Conservation (phyloP, 495 filamentous ascomycete species). For the Penicillium maclennaniae region DNA sequence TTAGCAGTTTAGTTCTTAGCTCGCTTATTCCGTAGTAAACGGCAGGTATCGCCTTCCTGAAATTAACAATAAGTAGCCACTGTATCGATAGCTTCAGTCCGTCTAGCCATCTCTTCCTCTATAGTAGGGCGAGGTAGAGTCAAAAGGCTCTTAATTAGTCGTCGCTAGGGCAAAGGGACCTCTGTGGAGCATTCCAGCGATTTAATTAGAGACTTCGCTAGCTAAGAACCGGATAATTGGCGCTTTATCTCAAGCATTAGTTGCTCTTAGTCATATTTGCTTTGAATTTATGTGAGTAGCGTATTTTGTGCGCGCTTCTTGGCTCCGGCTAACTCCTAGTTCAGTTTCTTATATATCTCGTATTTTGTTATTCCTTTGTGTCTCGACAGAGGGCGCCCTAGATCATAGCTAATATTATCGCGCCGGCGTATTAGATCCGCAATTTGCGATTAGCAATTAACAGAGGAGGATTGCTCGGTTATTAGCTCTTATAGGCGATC, state of each 20-base stretch:
- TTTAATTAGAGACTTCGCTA: constrained; percentile 12
- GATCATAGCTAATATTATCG: constrained; percentile 15
- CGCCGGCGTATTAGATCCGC: constrained; percentile 17
- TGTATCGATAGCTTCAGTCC: constrained; percentile 29
- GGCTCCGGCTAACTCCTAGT: constrained; percentile 14
- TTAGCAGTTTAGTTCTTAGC: neutral
- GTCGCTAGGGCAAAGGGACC: constrained; percentile 23
- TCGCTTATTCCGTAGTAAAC: constrained; percentile 4
- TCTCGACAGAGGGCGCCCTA: constrained; percentile 16
- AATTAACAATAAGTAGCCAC: constrained; percentile 31
- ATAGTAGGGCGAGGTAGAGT: constrained; percentile 28
- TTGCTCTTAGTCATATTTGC: constrained; percentile 25
- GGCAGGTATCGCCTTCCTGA: constrained; percentile 22
- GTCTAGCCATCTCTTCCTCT: constrained; percentile 30
- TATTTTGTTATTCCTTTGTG: constrained; percentile 22
- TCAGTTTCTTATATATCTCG: constrained; percentile 22
- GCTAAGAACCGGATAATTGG: constrained; percentile 15
- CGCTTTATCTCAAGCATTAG: constrained; percentile 26
- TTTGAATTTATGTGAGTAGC: constrained; percentile 28
- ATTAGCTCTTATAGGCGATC: constrained; percentile 28
- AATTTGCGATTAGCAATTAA: constrained; percentile 27
- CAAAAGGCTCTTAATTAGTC: constrained; percentile 30
- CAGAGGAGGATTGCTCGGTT: constrained; percentile 23
- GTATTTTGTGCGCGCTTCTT: constrained; percentile 22
- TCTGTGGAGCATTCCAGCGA: constrained; percentile 13